These are phyloP conservation scores for Telopea speciosissima DNA, from an alignment of 177 flowering plant genomes.

Conservation along the genomic window DNA sequence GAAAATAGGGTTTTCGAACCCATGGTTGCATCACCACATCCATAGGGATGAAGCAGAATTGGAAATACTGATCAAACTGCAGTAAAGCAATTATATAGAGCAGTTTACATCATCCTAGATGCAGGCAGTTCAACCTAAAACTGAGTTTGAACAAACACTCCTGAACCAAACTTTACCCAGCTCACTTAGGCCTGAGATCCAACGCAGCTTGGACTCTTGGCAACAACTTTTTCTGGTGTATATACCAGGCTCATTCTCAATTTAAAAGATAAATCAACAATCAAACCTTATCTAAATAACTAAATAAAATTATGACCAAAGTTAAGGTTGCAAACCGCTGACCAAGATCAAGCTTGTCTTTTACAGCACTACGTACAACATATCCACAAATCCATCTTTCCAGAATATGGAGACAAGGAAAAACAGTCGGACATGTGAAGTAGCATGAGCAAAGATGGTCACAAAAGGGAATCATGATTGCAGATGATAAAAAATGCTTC, in stretches of 20 bases:
- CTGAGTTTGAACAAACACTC: background rate
- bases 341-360: background rate
- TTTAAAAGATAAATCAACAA: background rate
- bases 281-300: background rate
- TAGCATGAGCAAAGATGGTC: background rate
- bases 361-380: background rate
- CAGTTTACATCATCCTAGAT: background rate
- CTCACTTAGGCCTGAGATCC: background rate
- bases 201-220: background rate
- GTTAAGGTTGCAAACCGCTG: background rate
- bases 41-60: too few species aligned
- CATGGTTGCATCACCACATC: too few species aligned
- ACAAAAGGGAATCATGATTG: background rate
- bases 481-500: background rate
- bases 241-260: background rate
- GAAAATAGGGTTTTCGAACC: too few species aligned
- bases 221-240: too few species aligned
- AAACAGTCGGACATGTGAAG: background rate
- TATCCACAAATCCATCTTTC: background rate
- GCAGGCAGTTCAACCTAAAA: background rate
- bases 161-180: background rate
- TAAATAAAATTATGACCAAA: background rate
- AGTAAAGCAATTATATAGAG: background rate
- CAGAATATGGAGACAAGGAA: background rate
- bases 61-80: too few species aligned